Conservation (phyloP, 2,329 filamentous ascomycete genomes). For the Epichloe sylvatica region DNA sequence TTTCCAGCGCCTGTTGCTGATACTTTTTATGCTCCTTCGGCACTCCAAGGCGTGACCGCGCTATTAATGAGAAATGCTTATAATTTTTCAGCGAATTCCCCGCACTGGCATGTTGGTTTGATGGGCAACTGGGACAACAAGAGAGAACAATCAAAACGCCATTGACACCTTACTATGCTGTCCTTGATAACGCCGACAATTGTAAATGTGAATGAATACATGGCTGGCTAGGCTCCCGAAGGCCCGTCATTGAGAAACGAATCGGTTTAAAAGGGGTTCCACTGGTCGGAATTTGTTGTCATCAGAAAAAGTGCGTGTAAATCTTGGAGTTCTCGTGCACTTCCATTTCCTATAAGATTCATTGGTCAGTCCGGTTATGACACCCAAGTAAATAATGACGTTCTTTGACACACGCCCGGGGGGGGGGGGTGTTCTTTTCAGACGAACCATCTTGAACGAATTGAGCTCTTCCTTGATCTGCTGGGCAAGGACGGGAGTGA, state of each 20-base stretch:
- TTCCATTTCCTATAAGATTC: slow-evolving; percentile 74
- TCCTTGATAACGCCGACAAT: slow-evolving; percentile 37
- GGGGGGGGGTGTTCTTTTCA: background rate
- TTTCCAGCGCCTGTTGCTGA: background rate
- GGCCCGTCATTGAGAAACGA: slow-evolving; percentile 15
- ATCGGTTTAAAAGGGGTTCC: slow-evolving; percentile 13
- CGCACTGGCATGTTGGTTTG: slow-evolving; percentile 15
- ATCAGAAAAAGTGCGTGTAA: slow-evolving; percentile 99
- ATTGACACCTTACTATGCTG: slow-evolving; percentile 45
- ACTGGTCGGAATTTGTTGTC: slow-evolving; percentile 17
- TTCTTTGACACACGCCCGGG: background rate
- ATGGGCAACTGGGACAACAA: slow-evolving; percentile 4
- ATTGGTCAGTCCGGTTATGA: background rate
- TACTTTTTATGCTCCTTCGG: background rate
- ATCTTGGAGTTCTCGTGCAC: slow-evolving; percentile 98
- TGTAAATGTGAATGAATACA: slow-evolving; percentile 38
- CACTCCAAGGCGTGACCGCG: slow-evolving; percentile 6
- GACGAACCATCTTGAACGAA: slow-evolving; percentile 77
- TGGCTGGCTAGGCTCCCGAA: slow-evolving; percentile 19
- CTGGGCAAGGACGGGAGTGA: slow-evolving; percentile 93
- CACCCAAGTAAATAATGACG: background rate
- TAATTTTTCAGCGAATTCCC: slow-evolving; percentile 20
- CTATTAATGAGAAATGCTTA: slow-evolving; percentile 25
- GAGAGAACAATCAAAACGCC: slow-evolving; percentile 33
- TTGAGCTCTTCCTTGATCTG: slow-evolving; percentile 99